Base-by-base conservation (phyloP, 345 rosid species). In the Arabidopsis arenosa region DNA sequence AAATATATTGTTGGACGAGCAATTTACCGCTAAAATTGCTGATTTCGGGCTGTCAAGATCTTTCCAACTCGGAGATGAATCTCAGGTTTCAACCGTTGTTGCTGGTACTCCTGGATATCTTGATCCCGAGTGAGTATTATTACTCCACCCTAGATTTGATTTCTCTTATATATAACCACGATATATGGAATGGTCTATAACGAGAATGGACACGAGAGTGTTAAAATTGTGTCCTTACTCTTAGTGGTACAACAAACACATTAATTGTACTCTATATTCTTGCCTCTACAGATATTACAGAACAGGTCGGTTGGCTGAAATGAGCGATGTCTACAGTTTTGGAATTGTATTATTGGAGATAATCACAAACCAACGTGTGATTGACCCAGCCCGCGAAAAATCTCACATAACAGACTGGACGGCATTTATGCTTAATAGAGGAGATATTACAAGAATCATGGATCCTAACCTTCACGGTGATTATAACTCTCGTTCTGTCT, bases 241-340 rank as follows among this genome's bases (percentile, higher is more conserved):
- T 68, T 67, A 6, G 11, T 33, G 2, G 6, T 28, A 28, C 15
- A 6, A 1, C 47, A 5, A 33, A 5, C 9, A 56, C 5, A 36
- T 37, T 15, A 21, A 14, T 53, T 5, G 7, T 70, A 57, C 1
- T 12, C 1, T 1, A 15, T 36, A 13, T 13, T 28, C 32, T 57
- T 30, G 63, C 18, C 5, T 17, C 7, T 8, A 35, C 39, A 84
- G 83, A 70, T 70, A 55, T 49, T 70, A 61, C 10, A 44, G 23
- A 44, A 77, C 80, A 0, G 66, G 74, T 62, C 80, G 75, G 30
- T 63, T 87, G 15, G 79, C 79, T 0, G 79, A 77, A 52, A 73
- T 48, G 47, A 88, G 85, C 3, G 90, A 86, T 78, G 84, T 88
- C 5, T 86, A 86, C 23, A 83, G 85, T 65, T 88, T 80, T 35